Evolutionary conservation across 768 basidiomycete species (phyloP), one percentile per base, ranked within the genome.

Genomic region (Peribolospora baueri): DNA sequence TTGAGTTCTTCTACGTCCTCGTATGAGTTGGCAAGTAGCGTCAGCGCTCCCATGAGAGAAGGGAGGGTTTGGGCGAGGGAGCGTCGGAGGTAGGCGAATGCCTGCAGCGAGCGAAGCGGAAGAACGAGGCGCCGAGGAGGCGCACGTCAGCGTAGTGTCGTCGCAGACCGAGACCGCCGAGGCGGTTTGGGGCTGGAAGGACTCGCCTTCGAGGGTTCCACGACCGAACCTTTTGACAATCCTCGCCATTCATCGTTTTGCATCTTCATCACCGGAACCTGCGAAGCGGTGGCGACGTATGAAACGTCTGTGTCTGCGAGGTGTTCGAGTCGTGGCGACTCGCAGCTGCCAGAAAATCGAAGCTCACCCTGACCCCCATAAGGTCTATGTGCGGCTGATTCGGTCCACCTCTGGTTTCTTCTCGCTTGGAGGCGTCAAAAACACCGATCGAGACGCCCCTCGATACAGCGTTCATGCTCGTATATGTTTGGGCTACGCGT

Each of bases 361-460:
- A 71, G 60, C 58, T 78, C 79, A 78, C 73, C 67, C 75, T 72
- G 52, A 67, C 59, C 0, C 84, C 81, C 76, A 93, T 81, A 37
- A 95, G 68, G 60, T 88, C 83, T 8, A 70, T 69, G 63, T 82
- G 86, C 1, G 84, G 83, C 65, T 88, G 85, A 3, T 78, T 71
- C 42, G 77, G 80, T 52, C 68, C 71, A 3, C 75, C 76, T 60
- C 81, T 79, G 58, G 72, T 71, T 40, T 74, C 74, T 57, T 70
- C 71, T 56, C 74, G 73, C 52, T 73, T 74, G 38, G 71, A 70
- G 59, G 72, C 66, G 52, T 79, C 72, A 62, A 79, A 80, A 54
- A 88, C 74, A 3, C 90, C 87, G 37, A 93, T 71, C 42, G 81
- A 79, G 36, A 85, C 72, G 8, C 86, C 88, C 65, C 87, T 91